A percentile compares a stretch with the other conserved stretches of the same genome.
Evolutionary conservation across 2,329 filamentous ascomycete genomes (phyloP).

Genomic region (Xylariales sp.): DNA sequence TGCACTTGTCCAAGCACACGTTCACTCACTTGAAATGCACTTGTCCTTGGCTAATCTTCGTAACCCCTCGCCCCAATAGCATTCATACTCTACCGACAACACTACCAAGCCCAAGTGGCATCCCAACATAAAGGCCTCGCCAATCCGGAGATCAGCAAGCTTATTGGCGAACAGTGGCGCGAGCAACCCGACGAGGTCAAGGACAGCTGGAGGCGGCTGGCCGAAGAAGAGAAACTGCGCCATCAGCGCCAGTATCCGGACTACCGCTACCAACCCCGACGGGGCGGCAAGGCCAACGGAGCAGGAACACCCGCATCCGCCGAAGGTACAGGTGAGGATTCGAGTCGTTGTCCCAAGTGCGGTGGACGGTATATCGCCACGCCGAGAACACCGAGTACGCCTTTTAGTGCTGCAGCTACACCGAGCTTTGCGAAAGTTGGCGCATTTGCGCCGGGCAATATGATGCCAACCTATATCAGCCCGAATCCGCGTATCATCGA

Average conservation of each 20-base stretch:
- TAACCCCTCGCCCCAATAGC: too few relatives aligned
- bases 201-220: constrained; percentile 80
- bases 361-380: constrained; percentile 63
- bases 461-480: constrained; percentile 17
- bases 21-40: too few relatives aligned
- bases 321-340: constrained; percentile 36
- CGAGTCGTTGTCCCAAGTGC: constrained; percentile 64
- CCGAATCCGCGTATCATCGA: constrained; percentile 25
- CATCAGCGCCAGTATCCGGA: constrained; percentile 88
- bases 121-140: constrained; percentile 80
- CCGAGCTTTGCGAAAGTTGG: constrained; percentile 17
- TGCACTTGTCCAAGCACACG: too few relatives aligned
- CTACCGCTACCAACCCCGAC: constrained; percentile 88
- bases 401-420: constrained; percentile 32
- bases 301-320: constrained; percentile 1
- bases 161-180: constrained; percentile 91
- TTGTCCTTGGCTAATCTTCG: too few relatives aligned
- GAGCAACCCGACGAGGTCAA: constrained; percentile 70
- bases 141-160: constrained; percentile 95
- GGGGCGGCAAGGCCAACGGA: constrained; percentile 40
- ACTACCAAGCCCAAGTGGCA: constrained; percentile 80
- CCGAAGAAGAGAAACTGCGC: constrained; percentile 86
- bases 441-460: not conserved
- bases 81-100: constrained; percentile 95
- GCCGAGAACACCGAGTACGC: constrained; percentile 53